Percentiles rank a stretch among this genome's conserved stretches.
phyloP scores from a whole-genome alignment of 345 rosid genomes.

The Passiflora organensis region DNA sequence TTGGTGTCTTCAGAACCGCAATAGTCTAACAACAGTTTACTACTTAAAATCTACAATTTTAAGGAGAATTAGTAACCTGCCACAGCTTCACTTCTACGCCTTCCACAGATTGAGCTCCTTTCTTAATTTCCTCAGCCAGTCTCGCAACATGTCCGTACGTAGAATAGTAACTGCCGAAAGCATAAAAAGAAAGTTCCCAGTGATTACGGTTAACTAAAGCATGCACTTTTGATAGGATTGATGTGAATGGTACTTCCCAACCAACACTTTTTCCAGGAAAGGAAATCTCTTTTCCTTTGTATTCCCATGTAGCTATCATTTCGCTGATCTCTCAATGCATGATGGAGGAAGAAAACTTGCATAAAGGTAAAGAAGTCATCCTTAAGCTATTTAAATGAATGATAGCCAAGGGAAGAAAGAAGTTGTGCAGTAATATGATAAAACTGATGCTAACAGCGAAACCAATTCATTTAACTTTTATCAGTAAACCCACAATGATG shows the following conservation, averaged over 20 bases:
- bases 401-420: background rate
- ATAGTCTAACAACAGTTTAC: background rate
- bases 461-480: background rate
- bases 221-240: too few species aligned
- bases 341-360: background rate
- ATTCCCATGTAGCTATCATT: background rate
- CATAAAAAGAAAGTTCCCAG: background rate
- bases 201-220: background rate
- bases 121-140: conserved; percentile 85
- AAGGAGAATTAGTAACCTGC: conserved; percentile 51
- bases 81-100: conserved; percentile 94
- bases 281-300: too few species aligned
- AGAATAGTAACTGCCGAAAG: conserved; percentile 69
- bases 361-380: background rate
- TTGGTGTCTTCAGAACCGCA: background rate
- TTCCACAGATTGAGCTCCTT: conserved; percentile 91
- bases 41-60: background rate
- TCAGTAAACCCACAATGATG: too few species aligned
- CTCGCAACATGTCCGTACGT: conserved; percentile 95
- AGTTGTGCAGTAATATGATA: background rate
- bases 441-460: background rate
- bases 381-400: background rate
- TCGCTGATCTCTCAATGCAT: background rate
- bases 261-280: too few species aligned
- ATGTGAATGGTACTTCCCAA: too few species aligned